Base-by-base conservation (phyloP, 441 rosid species). In the Syzygium syzygioides region DNA sequence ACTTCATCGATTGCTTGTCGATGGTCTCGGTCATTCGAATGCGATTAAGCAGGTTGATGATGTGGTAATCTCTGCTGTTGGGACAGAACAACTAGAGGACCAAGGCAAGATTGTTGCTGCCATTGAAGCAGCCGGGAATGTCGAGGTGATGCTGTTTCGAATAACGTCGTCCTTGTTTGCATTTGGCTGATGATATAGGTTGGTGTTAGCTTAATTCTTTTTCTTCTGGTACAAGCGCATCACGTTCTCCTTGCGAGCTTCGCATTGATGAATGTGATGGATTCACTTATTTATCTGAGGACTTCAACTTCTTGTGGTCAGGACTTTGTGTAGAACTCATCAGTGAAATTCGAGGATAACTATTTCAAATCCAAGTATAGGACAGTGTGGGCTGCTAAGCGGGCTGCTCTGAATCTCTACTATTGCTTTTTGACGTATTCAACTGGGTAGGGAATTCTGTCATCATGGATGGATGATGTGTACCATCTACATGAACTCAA, bases 21-120 rank as follows among this genome's bases (percentile, higher is more conserved):
- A 23, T 87, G 25, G 30, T 37, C 48, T 56, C 6, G 25, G 41
- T 60, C 64, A 18, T 37, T 50, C 9, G 90, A 88, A 86, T 55
- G 96, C 94, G 14, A 88, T 94, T 4, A 92, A 91, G 89, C 91
- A 87, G 54, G 95, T 92, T n/a, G 95, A 94, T n/a, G 96, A 94
- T 60, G 93, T 94, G 55, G 94, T 93, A 90, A 91, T 94, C 57
- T 93, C 94, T 0, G 55, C 94, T 0, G 91, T 93, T 5, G 94
- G 93, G 60, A 87, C 87, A 19, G 48, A 45, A 45, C 89, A 32
- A 28, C 23, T 89, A 15, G 88, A 86, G 7, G 93, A 91, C 87
- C 96, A 94, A 85, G 86, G 4, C 30, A 93, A 89, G 92, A 89
- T 94, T 57, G 91, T 93, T 9, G 88, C 90, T 56, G 95, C 95